These are phyloP conservation scores for Pleurotus eryngii DNA, from an alignment of 768 basidiomycete genomes.

Conservation along the genomic window DNA sequence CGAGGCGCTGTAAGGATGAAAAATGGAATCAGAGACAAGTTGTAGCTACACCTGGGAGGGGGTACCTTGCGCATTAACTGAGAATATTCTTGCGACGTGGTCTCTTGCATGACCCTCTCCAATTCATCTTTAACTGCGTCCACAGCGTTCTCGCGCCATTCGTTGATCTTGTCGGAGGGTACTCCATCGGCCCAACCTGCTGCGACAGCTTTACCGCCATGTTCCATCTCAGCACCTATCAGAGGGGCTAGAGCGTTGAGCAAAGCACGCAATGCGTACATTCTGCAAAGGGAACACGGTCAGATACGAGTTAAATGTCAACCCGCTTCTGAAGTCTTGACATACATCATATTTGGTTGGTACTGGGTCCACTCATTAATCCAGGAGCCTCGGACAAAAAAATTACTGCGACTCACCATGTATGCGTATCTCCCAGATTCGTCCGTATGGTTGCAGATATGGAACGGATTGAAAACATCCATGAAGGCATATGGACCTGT, in stretches of 20 bases:
- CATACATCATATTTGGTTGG: slow-evolving; percentile 81
- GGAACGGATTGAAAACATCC: slow-evolving; percentile 83
- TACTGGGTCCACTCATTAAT: slow-evolving; percentile 31
- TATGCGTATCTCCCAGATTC: slow-evolving; percentile 76
- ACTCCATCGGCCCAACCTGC: slow-evolving; percentile 63
- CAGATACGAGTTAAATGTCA: not conserved
- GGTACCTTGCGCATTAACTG: slow-evolving; percentile 64
- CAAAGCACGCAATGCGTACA: slow-evolving; percentile 78
- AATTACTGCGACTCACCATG: slow-evolving; percentile 27
- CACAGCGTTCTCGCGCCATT: slow-evolving; percentile 59
- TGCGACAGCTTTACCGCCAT: slow-evolving; percentile 46
- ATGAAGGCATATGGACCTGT: slow-evolving; percentile 90
- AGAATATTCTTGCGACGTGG: slow-evolving; percentile 63
- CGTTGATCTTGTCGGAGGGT: slow-evolving; percentile 48
- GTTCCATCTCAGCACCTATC: slow-evolving; percentile 75
- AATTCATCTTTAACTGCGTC: slow-evolving; percentile 56
- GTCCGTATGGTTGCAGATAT: slow-evolving; percentile 92
- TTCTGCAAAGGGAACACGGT: slow-evolving; percentile 29
- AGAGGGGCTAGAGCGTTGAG: slow-evolving; percentile 79
- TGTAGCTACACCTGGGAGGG: too few species aligned
- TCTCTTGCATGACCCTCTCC: slow-evolving; percentile 55
- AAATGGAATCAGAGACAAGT: not conserved
- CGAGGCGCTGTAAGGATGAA: slow-evolving; percentile 60
- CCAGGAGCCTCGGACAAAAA: not conserved
- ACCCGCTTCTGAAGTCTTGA: not conserved